These are phyloP conservation scores for Melocanna baccifera DNA, from an alignment of 176 grass and related monocot species.

Conservation along the genomic window DNA sequence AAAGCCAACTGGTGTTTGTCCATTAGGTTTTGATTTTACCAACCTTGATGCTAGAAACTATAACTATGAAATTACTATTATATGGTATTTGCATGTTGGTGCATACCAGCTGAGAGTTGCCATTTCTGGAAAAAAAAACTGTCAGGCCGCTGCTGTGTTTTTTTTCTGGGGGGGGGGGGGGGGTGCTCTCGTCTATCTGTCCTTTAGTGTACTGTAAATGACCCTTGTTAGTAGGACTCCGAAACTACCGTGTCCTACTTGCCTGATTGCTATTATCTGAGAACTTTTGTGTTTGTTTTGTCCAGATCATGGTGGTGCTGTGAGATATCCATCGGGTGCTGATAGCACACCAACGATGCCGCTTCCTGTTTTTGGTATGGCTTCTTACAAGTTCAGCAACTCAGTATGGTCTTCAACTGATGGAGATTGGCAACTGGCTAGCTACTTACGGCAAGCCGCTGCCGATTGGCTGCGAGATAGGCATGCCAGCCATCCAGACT, in stretches of 20 bases:
- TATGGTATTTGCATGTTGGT: background rate
- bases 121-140: background rate
- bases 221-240: background rate
- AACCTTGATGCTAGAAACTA: background rate
- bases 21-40: background rate
- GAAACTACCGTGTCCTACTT: background rate
- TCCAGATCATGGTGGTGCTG: conserved; percentile 27
- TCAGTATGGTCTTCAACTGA: conserved; percentile 40
- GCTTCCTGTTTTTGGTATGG: conserved; percentile 49
- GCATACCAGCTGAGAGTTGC: background rate
- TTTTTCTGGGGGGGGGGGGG: background rate
- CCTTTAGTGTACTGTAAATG: background rate
- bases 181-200: background rate
- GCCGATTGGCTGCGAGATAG: conserved; percentile 36
- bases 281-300: background rate
- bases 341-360: conserved; percentile 17
- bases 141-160: background rate
- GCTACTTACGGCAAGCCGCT: conserved; percentile 41
- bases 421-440: conserved; percentile 42
- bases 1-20: background rate
- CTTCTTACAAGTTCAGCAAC: conserved; percentile 55
- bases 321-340: conserved; percentile 9
- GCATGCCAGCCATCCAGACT: conserved; percentile 43
- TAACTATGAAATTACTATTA: background rate
- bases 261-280: background rate